Base-by-base conservation (phyloP, 1,139 yeast species). In the Hansenula lynferdii region DNA sequence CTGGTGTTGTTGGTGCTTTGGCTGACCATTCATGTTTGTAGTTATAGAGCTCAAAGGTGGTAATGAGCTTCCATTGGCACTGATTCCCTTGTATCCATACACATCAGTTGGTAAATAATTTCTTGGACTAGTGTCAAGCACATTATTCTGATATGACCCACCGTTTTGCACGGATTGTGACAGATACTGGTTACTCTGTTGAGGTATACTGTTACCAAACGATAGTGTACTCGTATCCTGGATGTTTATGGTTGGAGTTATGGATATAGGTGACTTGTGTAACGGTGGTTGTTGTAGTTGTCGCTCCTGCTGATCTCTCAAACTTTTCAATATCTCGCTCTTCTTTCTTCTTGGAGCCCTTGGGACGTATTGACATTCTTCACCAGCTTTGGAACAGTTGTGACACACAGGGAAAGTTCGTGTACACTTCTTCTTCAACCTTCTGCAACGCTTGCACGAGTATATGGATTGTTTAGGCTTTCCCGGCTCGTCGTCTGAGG, bases 371-470 rank as follows among this genome's bases (percentile, higher is more conserved):
- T 56, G 59, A 51, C 80, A 75, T 3, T 35, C 36, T 37, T 60
- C 66, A 5, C 59, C 57, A 4, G 67, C 64, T 41, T 60, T 66
- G 12, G 40, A 42, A 47, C 80, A 75, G 44, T 69, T 70, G 9
- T 48, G 40, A 45, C 80, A 74, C n/a, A 51, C 58, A 0, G 78
- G 77, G 2, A 58, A 41, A 16, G 64, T 61, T 45, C 69, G 68
- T 3, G 72, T 60, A 49, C 80, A 75, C 47, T 69, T 70, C 52
- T 71, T 72, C 56, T 75, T 74, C 34, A 72, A 54, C 34, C 64
- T 57, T 37, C 78, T 54, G 47, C 73, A 65, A 40, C 73, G 50
- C 10, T 63, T 52, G 44, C 75, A 70, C 0, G 73, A 67, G 40
- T 69, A 67, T 6, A 55, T 41, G 35, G 44, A 50, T 20, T 38